Percentiles rank a stretch among this genome's conserved stretches.
Evolutionary conservation across 345 rosid genomes (phyloP).

Genomic region (Anacardium occidentale): DNA sequence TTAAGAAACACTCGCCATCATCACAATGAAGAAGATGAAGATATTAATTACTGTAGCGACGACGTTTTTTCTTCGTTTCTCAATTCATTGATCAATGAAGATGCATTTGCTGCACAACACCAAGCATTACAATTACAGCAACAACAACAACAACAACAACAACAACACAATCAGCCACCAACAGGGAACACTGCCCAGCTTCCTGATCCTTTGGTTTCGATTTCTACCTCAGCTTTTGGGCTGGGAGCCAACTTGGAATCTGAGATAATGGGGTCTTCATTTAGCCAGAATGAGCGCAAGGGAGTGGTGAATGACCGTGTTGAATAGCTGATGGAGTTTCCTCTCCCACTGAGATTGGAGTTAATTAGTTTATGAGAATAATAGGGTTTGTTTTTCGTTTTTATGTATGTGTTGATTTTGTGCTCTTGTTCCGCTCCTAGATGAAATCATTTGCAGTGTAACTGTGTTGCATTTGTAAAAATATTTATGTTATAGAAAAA

Average conservation of each 20-base stretch:
- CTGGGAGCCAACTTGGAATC: conserved; percentile 36
- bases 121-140: conserved; percentile 20
- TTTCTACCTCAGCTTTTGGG: conserved; percentile 14
- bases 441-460: neutral
- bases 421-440: conserved; percentile 5
- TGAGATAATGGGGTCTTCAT: conserved; percentile 28
- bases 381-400: neutral
- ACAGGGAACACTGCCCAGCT: neutral
- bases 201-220: conserved; percentile 21
- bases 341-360: neutral
- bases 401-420: neutral
- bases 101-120: conserved; percentile 32
- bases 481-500: neutral
- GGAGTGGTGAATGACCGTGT: conserved; percentile 14
- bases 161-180: conserved; percentile 1
- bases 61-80: conserved; percentile 52
- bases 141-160: neutral
- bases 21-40: conserved; percentile 27
- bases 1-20: conserved; percentile 8
- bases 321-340: neutral
- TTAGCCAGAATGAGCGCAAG: conserved; percentile 26
- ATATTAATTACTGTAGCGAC: conserved; percentile 33
- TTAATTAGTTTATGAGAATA: neutral
- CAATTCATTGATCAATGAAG: conserved; percentile 55
- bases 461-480: neutral